Evolutionary conservation across 1,284 basidiomycete species (phyloP), one percentile per base, ranked within the genome.

Genomic region (Puccinia hordei): DNA sequence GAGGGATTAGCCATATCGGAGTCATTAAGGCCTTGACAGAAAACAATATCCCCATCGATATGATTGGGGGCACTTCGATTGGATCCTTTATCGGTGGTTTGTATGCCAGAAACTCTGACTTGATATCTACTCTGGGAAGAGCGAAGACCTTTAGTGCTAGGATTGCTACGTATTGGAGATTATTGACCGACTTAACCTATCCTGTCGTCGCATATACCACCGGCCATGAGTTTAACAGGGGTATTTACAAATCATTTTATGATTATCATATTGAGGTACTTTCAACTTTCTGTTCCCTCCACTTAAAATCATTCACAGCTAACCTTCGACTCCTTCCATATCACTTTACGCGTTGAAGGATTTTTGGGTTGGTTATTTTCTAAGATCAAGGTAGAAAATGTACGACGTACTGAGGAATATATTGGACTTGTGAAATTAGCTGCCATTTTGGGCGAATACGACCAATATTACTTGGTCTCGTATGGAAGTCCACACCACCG

Each of bases 121-220:
- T 98, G 30, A 89, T 98, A 59, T 93, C 93, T 46, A 92, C 90
- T 75, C 88, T 92, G 9, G 95, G 92, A 1, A 89, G 95, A 63
- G 90, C 92, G n/a, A 96, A 94, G 85, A 91, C 93, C 78, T 96
- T 98, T 86, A 92, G 93, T 81, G 91, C 93, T 1, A 88, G 89
- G 79, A 95, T 98, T 94, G 90, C 92, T 5, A 96, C 94, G 82
- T 90, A 98, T 82, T 98, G 95, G 94, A 89, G 96, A 69, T 91
- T 98, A 76, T 87, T 98, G 73, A 95, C 93, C 12, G 96, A 98
- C 86, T 90, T 98, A 73, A 99, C 96, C 9, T 99, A 98, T 86
- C 97, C 96, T 0, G 90, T 97, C 38, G 94, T 97, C 59, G 95
- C 96, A 3, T 99, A 99, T 86, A 99, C 96, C 0, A 99, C 97